Conservation (phyloP, 768 basidiomycete species). For the Candolleomyces aberdarensis region DNA sequence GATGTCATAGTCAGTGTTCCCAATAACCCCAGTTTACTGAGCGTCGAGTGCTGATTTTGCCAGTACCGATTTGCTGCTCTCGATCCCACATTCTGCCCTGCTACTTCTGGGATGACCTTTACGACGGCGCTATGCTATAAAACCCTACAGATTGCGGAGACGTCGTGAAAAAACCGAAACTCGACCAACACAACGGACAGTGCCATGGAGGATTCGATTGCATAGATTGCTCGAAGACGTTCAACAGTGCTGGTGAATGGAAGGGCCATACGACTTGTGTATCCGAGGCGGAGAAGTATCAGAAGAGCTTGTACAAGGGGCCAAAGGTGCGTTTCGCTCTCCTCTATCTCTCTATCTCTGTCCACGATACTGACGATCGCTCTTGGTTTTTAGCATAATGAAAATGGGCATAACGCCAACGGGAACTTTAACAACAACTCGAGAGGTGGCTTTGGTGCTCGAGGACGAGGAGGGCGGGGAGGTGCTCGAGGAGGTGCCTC, state of each 20-base stretch:
- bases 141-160: conserved; percentile 64
- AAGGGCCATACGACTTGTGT: conserved; percentile 84
- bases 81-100: neutral
- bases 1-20: conserved; percentile 65
- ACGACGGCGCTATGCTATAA: neutral
- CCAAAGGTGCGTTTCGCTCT: conserved; percentile 47
- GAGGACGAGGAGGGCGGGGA: conserved; percentile 18
- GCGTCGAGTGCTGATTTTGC: conserved; percentile 1
- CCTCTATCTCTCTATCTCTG: conserved; percentile 1
- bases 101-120: neutral
- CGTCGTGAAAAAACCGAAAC: conserved; percentile 90
- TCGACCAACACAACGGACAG: conserved; percentile 69
- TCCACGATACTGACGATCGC: neutral
- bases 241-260: conserved; percentile 71
- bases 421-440: neutral
- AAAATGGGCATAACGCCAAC: neutral
- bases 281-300: conserved; percentile 90
- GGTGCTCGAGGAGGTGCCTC: conserved; percentile 34
- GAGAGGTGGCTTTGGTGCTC: conserved; percentile 1
- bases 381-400: neutral
- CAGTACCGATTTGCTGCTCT: neutral
- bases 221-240: conserved; percentile 87
- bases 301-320: conserved; percentile 83
- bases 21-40: neutral
- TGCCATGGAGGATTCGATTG: conserved; percentile 75